Evolutionary conservation across 78 protist species (phyloP), one percentile per base, ranked within the genome.

Genomic region (Dictyostelium discoideum): DNA sequence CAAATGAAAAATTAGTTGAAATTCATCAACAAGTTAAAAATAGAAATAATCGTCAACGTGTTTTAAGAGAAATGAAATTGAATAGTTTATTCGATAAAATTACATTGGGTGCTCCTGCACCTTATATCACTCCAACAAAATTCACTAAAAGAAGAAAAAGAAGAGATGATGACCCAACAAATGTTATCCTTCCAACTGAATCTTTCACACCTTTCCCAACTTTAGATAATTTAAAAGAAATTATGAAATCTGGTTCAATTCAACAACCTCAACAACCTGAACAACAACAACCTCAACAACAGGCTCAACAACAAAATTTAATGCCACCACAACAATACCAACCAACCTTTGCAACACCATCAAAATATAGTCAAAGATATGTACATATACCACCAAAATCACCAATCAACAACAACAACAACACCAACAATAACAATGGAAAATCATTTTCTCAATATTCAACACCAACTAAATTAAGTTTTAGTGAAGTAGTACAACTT

Each of bases 111-210:
- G 85, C 69, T 10, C 94, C 94, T 6, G 77, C 94, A 20, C 94
- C 94, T 24, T 89, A 89, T 24, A 89, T 89, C 80, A 89, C 94
- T 7, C 94, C 94, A 81, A 89, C 94, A 1, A 89, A 89, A 44
- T 89, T 89, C 37, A 54, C 76, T n/a, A 89, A 89, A 48, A 37
- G 80, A 24, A 57, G 94, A 42, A 89, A 89, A 80, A 79, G 73
- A 18, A 22, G 83, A 22, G 46, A 24, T 32, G 65, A 42, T 69
- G 14, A 50, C 11, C 39, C 79, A 14, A 85, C 39, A n/a, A 37
- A 67, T 40, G 32, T 60, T 9, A 9, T 85, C 7, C 16, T 72
- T n/a, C 29, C 48, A 32, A 42, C 16, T 72, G 63, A 48, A 13
- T 39, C 44, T 0, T 46, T 5, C 4, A 39, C 29, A 1, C 10